Evolutionary conservation across 768 basidiomycete genomes (phyloP), one percentile per base, ranked within the genome.

Genomic region (Boletus rubescentipes): DNA sequence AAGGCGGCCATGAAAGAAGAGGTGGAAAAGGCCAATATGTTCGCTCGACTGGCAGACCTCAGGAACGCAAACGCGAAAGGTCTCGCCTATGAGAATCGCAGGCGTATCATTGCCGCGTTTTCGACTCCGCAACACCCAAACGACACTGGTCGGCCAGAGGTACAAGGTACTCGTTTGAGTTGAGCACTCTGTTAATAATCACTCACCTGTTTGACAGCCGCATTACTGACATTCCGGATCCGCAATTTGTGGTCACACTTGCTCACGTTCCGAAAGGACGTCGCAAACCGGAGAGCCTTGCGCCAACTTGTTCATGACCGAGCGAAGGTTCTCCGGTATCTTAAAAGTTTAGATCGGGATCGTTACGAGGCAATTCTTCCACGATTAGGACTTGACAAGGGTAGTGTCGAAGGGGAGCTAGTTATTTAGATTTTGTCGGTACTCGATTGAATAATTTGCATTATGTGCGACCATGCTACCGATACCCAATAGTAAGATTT

Each of bases 371-470:
- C 71, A 15, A 64, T 90, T 23, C 78, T 98, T 46, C 75, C 79
- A 42, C 82, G 85, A 54, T 74, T 97, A 23, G 95, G 88, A 4
- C 68, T 98, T 20, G 89, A 94, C 59, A 78, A 82, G 31, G 77
- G 78, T 56, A 85, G 87, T 35, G 91, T 98, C 2, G 93, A 97
- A 70, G 95, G 94, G 38, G 94, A 98, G 68, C 74, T 98, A 35
- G 79, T 91, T 49, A 80, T 95, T 48, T 89, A 75, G 74, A 38
- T 30, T 18, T 26, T 26, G 26, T 26, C 26, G 26, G 26, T 4
- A 26, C 26, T 39, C 5, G 23, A 31, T 35, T 26, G 15, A 21
- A 20, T n/a, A n/a, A 23, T 18, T 38, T 4, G 31, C 32, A 65
- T 67, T 53, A 53, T 40, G 32, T 34, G 40, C 49, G 40, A n/a